Conservation (phyloP, 495 filamentous ascomycete genomes). For the Pyronema omphalodes region DNA sequence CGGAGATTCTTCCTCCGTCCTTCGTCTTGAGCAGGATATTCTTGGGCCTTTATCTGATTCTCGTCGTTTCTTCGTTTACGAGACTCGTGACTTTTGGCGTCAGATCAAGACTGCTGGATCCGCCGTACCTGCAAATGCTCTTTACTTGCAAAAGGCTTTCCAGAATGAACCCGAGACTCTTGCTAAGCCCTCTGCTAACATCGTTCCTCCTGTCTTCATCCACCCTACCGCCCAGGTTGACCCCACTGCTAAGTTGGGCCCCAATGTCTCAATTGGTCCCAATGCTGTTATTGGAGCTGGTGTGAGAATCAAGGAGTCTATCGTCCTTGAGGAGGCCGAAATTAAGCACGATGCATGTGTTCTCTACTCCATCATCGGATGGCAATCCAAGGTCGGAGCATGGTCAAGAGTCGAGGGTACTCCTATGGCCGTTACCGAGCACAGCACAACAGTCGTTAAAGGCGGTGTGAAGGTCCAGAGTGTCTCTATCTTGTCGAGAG, state of each 20-base stretch:
- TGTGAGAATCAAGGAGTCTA: slow-evolving; percentile 83
- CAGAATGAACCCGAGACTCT: slow-evolving; percentile 72
- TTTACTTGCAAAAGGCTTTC: slow-evolving; percentile 90
- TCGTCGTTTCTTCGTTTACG: slow-evolving; percentile 95
- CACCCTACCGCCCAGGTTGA: slow-evolving; percentile 89
- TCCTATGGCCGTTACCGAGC: slow-evolving; percentile 71
- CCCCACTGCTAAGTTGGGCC: slow-evolving; percentile 87
- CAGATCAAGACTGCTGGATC: slow-evolving; percentile 99
- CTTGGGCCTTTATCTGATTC: slow-evolving; percentile 89
- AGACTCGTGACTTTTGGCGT: slow-evolving; percentile 99
- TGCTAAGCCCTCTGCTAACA: slow-evolving; percentile 64
- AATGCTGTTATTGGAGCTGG: slow-evolving; percentile 70
- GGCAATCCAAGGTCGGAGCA: slow-evolving; percentile 85
- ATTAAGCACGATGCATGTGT: slow-evolving; percentile 96
- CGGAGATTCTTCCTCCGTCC: slow-evolving; percentile 66
- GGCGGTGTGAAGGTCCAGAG: slow-evolving; percentile 97
- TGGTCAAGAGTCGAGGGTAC: slow-evolving; percentile 97
- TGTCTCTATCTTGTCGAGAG: slow-evolving; percentile 94
- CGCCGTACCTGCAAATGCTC: slow-evolving; percentile 88
- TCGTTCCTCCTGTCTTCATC: slow-evolving; percentile 89
- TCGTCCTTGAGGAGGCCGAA: slow-evolving; percentile 87
- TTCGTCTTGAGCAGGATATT: slow-evolving; percentile 95
- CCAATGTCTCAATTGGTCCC: slow-evolving; percentile 90
- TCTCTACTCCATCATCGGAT: slow-evolving; percentile 91
- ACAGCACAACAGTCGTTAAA: slow-evolving; percentile 88